A percentile compares a stretch with the other conserved stretches of the same genome.
phyloP scores from a whole-genome alignment of 2,329 filamentous ascomycete species.

The Rhynchosporium secalis region DNA sequence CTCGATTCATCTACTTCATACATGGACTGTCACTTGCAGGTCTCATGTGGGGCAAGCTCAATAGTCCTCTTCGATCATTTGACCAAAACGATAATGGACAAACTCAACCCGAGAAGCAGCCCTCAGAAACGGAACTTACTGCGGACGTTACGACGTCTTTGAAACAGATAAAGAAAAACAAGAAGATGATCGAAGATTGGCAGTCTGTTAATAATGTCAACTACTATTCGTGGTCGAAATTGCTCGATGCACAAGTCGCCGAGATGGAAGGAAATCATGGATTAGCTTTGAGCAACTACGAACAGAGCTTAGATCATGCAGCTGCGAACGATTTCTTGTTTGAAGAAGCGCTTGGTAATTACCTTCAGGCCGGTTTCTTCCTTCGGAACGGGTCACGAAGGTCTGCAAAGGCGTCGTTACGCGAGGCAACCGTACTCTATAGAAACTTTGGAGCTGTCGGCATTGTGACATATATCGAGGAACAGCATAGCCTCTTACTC shows the following conservation, averaged over 20 bases:
- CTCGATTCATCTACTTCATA: slow-evolving; percentile 57
- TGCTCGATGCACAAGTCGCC: slow-evolving; percentile 67
- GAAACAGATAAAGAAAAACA: slow-evolving; percentile 53
- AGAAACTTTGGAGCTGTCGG: slow-evolving; percentile 68
- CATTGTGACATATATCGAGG: slow-evolving; percentile 66
- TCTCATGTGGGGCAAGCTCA: slow-evolving; percentile 42
- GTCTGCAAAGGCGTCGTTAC: slow-evolving; percentile 67
- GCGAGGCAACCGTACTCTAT: slow-evolving; percentile 68
- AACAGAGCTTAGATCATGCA: slow-evolving; percentile 70
- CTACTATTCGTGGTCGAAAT: slow-evolving; percentile 67
- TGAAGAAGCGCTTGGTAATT: slow-evolving; percentile 72
- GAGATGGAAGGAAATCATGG: slow-evolving; percentile 62
- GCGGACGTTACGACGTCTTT: slow-evolving; percentile 51
- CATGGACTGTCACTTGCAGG: slow-evolving; percentile 59
- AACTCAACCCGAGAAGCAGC: slow-evolving; percentile 31
- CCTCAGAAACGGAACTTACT: slow-evolving; percentile 45
- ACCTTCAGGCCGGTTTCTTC: slow-evolving; percentile 72
- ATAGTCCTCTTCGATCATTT: slow-evolving; percentile 32
- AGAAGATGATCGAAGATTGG: slow-evolving; percentile 64
- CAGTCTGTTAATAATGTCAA: slow-evolving; percentile 66
- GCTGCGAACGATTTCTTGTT: slow-evolving; percentile 65
- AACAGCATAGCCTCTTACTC: slow-evolving; percentile 67
- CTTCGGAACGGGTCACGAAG: slow-evolving; percentile 64
- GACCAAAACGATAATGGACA: slow-evolving; percentile 40
- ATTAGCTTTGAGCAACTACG: slow-evolving; percentile 62